Evolutionary conservation across 768 basidiomycete species (phyloP).

Genomic region (Mycena chlorophos): DNA sequence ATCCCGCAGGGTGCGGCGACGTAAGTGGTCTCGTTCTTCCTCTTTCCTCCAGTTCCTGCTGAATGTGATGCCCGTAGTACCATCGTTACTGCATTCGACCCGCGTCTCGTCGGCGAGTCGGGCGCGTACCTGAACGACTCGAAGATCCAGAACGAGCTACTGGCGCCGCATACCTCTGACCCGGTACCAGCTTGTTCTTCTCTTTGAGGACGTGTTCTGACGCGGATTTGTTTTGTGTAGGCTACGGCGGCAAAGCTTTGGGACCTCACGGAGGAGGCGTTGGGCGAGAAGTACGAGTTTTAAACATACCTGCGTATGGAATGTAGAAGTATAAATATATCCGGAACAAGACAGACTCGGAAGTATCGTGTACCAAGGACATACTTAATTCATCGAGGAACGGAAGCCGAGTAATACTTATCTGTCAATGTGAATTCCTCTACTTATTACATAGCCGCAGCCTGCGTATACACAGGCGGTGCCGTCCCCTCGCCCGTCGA

Average conservation of each 20-base stretch:
- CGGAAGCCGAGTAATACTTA: no score
- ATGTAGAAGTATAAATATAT: no score
- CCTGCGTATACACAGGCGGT: no score
- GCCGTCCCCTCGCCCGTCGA: no score
- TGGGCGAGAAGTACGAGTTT: conserved; percentile 1
- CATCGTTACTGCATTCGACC: conserved; percentile 5
- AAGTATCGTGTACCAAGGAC: no score
- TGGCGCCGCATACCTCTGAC: neutral
- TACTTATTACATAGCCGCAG: no score
- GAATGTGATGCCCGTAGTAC: neutral
- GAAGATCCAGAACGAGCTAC: neutral
- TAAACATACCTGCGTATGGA: no score
- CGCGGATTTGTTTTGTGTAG: neutral
- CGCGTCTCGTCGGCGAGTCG: neutral
- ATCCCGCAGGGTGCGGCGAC: conserved; percentile 5
- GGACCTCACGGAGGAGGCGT: neutral
- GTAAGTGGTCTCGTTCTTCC: neutral
- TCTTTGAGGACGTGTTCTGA: neutral
- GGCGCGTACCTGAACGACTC: conserved; percentile 6
- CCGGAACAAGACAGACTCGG: no score
- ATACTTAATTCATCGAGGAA: no score
- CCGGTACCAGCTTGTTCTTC: neutral
- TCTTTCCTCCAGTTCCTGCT: neutral
- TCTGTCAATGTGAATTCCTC: no score
- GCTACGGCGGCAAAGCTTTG: conserved; percentile 1